Evolutionary conservation across 2,329 filamentous ascomycete genomes (phyloP), one percentile per base, ranked within the genome.

Genomic region (Hymenoscyphus infarciens): DNA sequence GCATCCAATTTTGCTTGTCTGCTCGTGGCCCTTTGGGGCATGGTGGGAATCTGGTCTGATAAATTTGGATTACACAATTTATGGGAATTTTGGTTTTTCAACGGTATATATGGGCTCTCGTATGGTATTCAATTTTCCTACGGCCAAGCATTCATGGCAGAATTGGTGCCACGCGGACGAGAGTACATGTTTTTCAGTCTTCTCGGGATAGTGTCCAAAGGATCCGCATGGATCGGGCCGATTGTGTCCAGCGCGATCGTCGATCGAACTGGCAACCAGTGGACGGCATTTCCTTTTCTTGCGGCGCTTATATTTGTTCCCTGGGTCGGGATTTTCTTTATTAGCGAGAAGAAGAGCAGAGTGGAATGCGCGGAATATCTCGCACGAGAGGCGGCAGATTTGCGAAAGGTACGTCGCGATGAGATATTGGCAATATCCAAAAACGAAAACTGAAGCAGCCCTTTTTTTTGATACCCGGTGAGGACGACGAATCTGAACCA

Each of bases 31-130:
- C 58, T 73, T 0, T 74, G 71, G 71, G 72, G 72, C 8, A 71
- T 71, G 67, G 59, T 72, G 35, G 72, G 72, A 8, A 72, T 74
- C 52, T 73, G 71, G 71, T 72, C 71, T 0, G 62, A 61, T 6
- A 70, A 70, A 54, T 61, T 72, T 29, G 72, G 72, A 25, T 72
- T 66, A 38, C 72, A 74, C 45, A 72, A 73, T 22, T 54, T 69
- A 16, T 72, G 72, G 71, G 72, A 74, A 38, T 73, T 74, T 56
- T 74, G 72, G 72, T 45, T 72, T n/a, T 73, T 71, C 56, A 62
- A 65, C 35, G 68, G 67, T 10, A 64, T 66, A 29, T 73, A 64
- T 27, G 71, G 72, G n/a, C 63, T 72, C 16, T 70, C 67, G 1
- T 29, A 71, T 1, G 72, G 71, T 5, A 63, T 68, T 5, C 70